Base-by-base conservation (phyloP, 768 basidiomycete species). In the Lentinula boryana region DNA sequence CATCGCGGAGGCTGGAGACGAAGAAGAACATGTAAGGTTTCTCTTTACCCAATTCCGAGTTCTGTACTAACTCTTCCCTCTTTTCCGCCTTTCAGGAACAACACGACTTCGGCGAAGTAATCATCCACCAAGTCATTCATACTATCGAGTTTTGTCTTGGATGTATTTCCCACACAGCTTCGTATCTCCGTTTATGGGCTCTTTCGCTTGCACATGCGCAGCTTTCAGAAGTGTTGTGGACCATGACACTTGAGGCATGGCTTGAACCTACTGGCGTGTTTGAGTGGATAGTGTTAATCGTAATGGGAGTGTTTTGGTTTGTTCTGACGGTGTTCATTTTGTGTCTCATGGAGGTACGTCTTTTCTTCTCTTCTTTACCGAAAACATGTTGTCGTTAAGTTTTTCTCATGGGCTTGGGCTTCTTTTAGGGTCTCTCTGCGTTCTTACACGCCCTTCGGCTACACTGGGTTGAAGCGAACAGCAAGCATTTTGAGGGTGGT, bases 91-190 rank as follows among this genome's bases (percentile, higher is more conserved):
- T 16, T 16, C 69, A 88, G 83, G 86, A 94, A 76, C 80, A 91
- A 52, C 93, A 95, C 71, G 94, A 97, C 69, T 93, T 98, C 73
- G 80, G 94, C 69, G 97, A 99, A 73, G 85, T 97, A 61, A 84
- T 97, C 23, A 91, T 98, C 62, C 96, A 99, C 75, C 97, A 99
- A 73, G 80, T 97, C 63, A 99, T 99, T 69, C 97, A 98, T 75
- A 96, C 95, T 27, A 98, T 99, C 74, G 97, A 99, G 76, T 99
- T 98, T 76, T 99, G 97, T 71, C 85, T 99, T 36, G 97, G 96
- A 6, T 98, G 96, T 73, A 98, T 98, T 68, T 98, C 96, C 64
- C 96, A 98, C 73, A 98, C 96, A 1, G 93, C 93, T 12, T 93
- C 91, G 15, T 93, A 92, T 74, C 84, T 94, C 52, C 90, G 96